Conservation (phyloP, 768 basidiomycete genomes). For the Lyophyllum shimeji region DNA sequence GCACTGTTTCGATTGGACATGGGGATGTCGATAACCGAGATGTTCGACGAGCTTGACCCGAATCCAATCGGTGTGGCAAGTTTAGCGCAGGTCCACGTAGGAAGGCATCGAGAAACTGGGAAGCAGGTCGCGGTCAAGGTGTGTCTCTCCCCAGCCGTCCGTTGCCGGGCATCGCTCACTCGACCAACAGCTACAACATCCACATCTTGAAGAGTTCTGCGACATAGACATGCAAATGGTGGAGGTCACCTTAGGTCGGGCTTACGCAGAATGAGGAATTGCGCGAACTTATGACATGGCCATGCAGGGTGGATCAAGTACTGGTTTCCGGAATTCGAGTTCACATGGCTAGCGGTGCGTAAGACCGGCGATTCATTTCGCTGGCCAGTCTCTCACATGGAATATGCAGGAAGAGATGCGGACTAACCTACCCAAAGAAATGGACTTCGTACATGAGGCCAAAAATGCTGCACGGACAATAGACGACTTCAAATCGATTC, state of each 20-base stretch:
- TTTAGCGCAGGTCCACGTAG: slow-evolving; percentile 93
- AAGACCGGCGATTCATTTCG: background rate
- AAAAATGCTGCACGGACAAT: slow-evolving; percentile 72
- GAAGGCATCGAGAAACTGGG: slow-evolving; percentile 67
- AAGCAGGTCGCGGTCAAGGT: slow-evolving; percentile 86
- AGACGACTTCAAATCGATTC: slow-evolving; percentile 67
- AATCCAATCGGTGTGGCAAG: slow-evolving; percentile 94
- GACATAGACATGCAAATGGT: slow-evolving; percentile 90
- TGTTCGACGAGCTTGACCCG: slow-evolving; percentile 86
- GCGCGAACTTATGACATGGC: slow-evolving; percentile 3
- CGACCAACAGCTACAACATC: slow-evolving; percentile 76
- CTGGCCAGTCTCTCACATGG: slow-evolving; percentile 29
- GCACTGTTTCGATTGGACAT: slow-evolving; percentile 78
- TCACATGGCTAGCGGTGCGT: slow-evolving; percentile 81
- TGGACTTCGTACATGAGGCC: slow-evolving; percentile 94
- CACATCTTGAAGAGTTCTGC: slow-evolving; percentile 89
- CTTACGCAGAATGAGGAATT: background rate
- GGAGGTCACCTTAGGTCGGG: slow-evolving; percentile 64
- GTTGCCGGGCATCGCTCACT: background rate
- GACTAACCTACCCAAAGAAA: slow-evolving; percentile 86
- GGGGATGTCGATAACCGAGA: slow-evolving; percentile 63
- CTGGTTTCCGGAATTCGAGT: slow-evolving; percentile 95
- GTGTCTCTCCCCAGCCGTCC: slow-evolving; percentile 8
- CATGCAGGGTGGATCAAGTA: slow-evolving; percentile 76
- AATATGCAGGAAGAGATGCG: slow-evolving; percentile 87